Percentiles rank a stretch among this genome's conserved stretches.
These are phyloP conservation scores for Cystobasidiaceae sp. DNA, from an alignment of 1,284 basidiomycete species.

Conservation along the genomic window DNA sequence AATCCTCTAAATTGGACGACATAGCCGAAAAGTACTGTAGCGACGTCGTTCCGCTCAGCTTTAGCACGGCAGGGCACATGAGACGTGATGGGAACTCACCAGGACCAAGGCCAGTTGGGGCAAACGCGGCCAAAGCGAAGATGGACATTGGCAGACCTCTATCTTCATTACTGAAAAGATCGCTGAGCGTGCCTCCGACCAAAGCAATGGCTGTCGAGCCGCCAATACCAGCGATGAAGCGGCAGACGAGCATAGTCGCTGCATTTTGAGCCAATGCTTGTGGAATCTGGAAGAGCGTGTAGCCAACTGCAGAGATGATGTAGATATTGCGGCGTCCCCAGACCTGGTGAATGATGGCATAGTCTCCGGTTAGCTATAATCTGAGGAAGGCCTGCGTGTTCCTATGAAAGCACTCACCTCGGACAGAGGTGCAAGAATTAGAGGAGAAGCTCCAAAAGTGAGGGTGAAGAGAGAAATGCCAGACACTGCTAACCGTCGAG, in stretches of 20 bases:
- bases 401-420: not conserved
- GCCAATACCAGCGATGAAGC: conserved; percentile 42
- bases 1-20: conserved; percentile 10
- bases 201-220: conserved; percentile 43
- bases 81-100: not conserved
- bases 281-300: conserved; percentile 40
- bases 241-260: conserved; percentile 39
- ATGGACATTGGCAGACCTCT: conserved; percentile 49
- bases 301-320: conserved; percentile 50
- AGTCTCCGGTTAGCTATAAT: not conserved
- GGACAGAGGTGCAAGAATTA: conserved; percentile 25
- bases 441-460: conserved; percentile 23
- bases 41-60: too few species aligned
- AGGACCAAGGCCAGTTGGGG: conserved; percentile 26
- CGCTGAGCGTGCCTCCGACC: conserved; percentile 55
- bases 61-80: too few species aligned
- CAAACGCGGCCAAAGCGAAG: conserved; percentile 29
- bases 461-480: conserved; percentile 28
- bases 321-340: conserved; percentile 59
- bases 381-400: not conserved
- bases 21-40: conserved; percentile 9
- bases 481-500: conserved; percentile 10
- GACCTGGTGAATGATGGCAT: conserved; percentile 42
- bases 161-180: conserved; percentile 46
- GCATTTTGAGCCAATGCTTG: conserved; percentile 43